Conservation (phyloP, 495 filamentous ascomycete genomes). For the Hamigera avellanea region DNA sequence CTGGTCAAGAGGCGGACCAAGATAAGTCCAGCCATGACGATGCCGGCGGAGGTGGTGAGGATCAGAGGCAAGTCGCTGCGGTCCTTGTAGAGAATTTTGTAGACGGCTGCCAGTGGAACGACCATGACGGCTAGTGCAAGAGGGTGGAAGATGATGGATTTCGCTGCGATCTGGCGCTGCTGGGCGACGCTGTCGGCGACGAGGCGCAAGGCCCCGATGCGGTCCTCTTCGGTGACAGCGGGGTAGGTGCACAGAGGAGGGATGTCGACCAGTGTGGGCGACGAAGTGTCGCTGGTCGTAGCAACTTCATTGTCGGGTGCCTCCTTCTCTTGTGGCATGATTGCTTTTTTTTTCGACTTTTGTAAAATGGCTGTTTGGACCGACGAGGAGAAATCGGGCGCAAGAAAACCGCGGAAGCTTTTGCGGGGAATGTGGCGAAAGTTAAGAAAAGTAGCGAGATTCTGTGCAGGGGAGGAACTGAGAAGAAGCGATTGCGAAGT, state of each 20-base stretch:
- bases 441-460: no score
- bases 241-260: constrained; percentile 8
- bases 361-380: no score
- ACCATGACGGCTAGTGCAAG: constrained; percentile 25
- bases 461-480: neutral
- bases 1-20: constrained; percentile 24
- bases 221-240: constrained; percentile 21
- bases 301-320: neutral
- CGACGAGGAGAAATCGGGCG: no score
- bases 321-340: neutral
- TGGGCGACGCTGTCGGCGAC: constrained; percentile 51
- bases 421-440: no score
- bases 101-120: constrained; percentile 21
- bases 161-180: constrained; percentile 45
- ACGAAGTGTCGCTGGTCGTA: no score
- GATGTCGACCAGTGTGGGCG: neutral
- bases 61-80: constrained; percentile 7
- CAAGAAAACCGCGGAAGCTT: no score
- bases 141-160: constrained; percentile 41
- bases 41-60: constrained; percentile 22
- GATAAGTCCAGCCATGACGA: constrained; percentile 33
- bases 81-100: constrained; percentile 28
- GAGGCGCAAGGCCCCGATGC: constrained; percentile 34
- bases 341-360: no score
- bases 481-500: neutral